Evolutionary conservation across 106 monocot species (phyloP).

Genomic region (Hemerocallis citrina): DNA sequence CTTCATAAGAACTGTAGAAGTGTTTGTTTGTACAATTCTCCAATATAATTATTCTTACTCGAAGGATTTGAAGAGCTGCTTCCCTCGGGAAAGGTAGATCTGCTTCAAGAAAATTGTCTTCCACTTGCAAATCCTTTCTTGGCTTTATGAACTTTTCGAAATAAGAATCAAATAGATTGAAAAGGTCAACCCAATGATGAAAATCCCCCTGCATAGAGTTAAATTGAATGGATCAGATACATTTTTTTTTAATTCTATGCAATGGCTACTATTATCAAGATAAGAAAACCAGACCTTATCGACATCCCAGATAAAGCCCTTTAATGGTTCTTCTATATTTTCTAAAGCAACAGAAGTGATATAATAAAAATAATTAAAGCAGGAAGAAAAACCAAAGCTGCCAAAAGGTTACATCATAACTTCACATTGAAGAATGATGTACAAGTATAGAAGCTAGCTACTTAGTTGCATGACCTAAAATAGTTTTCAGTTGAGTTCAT

Average conservation of each 20-base stretch:
- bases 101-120: slow-evolving; percentile 37
- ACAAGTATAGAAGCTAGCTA: no score
- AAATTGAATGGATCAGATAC: slow-evolving; percentile 4
- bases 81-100: slow-evolving; percentile 58
- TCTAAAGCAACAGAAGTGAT: slow-evolving; percentile 37
- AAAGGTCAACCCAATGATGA: slow-evolving; percentile 78
- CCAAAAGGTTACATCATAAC: no score
- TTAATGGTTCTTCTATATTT: slow-evolving; percentile 49
- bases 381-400: no score
- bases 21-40: slow-evolving; percentile 73
- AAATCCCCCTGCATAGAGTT: slow-evolving; percentile 59
- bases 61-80: slow-evolving; percentile 67
- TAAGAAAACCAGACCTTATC: slow-evolving; percentile 47
- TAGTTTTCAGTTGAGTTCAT: no score
- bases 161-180: slow-evolving; percentile 64
- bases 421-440: no score
- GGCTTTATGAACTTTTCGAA: slow-evolving; percentile 55
- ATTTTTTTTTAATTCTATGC: background rate
- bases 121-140: slow-evolving; percentile 61
- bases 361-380: no score
- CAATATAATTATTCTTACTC: slow-evolving; percentile 57
- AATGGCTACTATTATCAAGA: background rate
- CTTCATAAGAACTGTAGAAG: slow-evolving; percentile 66
- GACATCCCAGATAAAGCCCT: slow-evolving; percentile 59
- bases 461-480: no score